Base-by-base conservation (phyloP, 2,329 filamentous ascomycete species). In the Beauveria caledonica region DNA sequence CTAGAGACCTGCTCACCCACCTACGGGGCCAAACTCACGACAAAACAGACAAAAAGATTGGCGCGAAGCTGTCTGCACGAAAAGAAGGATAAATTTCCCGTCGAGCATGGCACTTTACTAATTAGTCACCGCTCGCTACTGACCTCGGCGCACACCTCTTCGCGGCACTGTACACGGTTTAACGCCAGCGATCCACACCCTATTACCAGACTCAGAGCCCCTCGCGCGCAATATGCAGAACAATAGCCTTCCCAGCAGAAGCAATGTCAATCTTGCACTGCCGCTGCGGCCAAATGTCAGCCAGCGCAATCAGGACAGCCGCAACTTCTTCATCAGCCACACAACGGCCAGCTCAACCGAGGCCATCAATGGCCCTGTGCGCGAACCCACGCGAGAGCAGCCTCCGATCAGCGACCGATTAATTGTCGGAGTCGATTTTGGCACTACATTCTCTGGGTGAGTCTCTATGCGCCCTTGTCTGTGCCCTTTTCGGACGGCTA, bases 341-440 rank as follows among this genome's bases (percentile, higher is more conserved):
- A 80, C 81, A 11, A 76, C 80, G 49, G 77, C 78, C 27, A 81
- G 81, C 40, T 82, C 81, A 21, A 81, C 83, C 1, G 84, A 86
- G 69, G 83, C 84, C 50, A 85, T 86, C 72, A 81, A 84, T 68
- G 83, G 82, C 3, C 83, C 83, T 15, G 76, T 84, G 29, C 77
- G 83, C 62, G 83, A 85, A 65, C 78, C 80, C 27, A 74, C 76
- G 27, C 73, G 78, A 66, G 82, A 84, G 66, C 75, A 79, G 60
- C 72, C 78, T 33, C 76, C 80, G 11, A 70, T 79, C 51, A 80
- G 75, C 64, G 87, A 90, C 69, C 80, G 86, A 59, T 74, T 91
- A 65, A 88, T 92, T 66, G 87, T 92, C 39, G 89, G 88, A 8
- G 84, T 92, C 8, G 89, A 92, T 71, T 92, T 92, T 75, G 89